Conservation (phyloP, 176 grass and related monocot species). For the Aechmea fasciata region DNA sequence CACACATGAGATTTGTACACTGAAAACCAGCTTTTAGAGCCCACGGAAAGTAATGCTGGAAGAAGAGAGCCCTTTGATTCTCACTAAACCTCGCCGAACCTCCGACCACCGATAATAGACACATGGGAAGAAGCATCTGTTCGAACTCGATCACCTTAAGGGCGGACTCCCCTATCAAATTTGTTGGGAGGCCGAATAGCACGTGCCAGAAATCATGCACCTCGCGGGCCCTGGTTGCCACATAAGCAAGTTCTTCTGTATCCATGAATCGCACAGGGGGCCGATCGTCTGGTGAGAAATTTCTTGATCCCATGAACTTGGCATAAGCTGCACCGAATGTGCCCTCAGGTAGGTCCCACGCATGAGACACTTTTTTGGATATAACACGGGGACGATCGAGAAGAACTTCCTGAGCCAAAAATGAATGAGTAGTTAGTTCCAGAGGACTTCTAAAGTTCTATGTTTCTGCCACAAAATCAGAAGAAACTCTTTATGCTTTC, state of each 20-base stretch:
- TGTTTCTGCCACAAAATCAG: too few relatives aligned
- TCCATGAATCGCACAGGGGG: conserved; percentile 91
- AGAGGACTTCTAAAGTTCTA: too few relatives aligned
- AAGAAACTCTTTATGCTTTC: too few relatives aligned
- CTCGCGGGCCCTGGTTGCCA: conserved; percentile 69
- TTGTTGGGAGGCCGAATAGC: conserved; percentile 74
- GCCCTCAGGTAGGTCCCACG: conserved; percentile 72
- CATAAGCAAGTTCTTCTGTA: conserved; percentile 64
- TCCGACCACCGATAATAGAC: conserved; percentile 65
- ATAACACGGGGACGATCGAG: conserved; percentile 63
- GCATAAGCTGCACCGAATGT: conserved; percentile 90
- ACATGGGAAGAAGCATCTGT: conserved; percentile 97
- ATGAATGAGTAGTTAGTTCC: background rate
- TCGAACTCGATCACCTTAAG: conserved; percentile 98
- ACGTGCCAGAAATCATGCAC: conserved; percentile 98
- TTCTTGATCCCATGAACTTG: conserved; percentile 96
- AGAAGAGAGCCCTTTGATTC: conserved; percentile 63
- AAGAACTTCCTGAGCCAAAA: conserved; percentile 68
- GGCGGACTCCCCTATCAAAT: conserved; percentile 80
- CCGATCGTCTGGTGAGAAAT: conserved; percentile 86
- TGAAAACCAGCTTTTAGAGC: conserved; percentile 49
- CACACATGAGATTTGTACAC: conserved; percentile 66
- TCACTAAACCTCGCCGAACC: conserved; percentile 71
- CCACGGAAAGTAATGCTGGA: conserved; percentile 79
- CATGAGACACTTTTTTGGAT: conserved; percentile 62